These are phyloP conservation scores for Penicillium diatomitis DNA, from an alignment of 495 filamentous ascomycete species.

Conservation along the genomic window DNA sequence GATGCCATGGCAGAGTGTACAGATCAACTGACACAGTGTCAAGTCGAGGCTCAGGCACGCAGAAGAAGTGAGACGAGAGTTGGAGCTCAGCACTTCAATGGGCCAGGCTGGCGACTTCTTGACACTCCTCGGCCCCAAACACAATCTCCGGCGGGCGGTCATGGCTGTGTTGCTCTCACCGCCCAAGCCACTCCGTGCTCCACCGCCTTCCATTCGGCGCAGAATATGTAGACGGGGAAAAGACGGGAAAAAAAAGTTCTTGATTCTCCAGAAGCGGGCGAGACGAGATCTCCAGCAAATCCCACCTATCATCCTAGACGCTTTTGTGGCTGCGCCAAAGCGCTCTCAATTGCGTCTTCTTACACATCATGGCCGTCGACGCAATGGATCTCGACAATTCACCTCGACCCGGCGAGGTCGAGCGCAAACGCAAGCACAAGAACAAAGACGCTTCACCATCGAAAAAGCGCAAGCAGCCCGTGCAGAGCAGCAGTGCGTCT, in stretches of 20 bases:
- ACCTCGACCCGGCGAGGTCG: conserved; percentile 9
- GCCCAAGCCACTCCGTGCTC: conserved; percentile 13
- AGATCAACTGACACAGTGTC: background rate
- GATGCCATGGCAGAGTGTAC: conserved; percentile 24
- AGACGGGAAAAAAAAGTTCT: conserved; percentile 24
- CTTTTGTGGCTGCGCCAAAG: conserved; percentile 8
- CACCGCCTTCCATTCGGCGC: conserved; percentile 21
- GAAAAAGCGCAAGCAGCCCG: conserved; percentile 41
- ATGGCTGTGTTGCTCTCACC: conserved; percentile 14
- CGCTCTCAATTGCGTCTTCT: conserved; percentile 13
- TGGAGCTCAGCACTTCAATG: too few relatives aligned
- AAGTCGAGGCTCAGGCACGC: background rate
- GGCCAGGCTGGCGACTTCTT: conserved; percentile 4
- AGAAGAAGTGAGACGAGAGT: background rate
- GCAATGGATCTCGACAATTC: conserved; percentile 36
- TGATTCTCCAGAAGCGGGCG: conserved; percentile 8
- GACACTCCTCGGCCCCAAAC: conserved; percentile 1
- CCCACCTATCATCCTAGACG: background rate
- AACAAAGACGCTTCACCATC: conserved; percentile 36
- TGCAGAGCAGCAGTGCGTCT: conserved; percentile 9
- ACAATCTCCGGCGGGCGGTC: background rate
- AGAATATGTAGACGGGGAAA: conserved; percentile 1
- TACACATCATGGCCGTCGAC: conserved; percentile 29
- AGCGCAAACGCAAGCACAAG: conserved; percentile 47
- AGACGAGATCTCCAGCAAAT: conserved; percentile 8